Base-by-base conservation (phyloP, 306 rosid species). In the Albizia julibrissin region DNA sequence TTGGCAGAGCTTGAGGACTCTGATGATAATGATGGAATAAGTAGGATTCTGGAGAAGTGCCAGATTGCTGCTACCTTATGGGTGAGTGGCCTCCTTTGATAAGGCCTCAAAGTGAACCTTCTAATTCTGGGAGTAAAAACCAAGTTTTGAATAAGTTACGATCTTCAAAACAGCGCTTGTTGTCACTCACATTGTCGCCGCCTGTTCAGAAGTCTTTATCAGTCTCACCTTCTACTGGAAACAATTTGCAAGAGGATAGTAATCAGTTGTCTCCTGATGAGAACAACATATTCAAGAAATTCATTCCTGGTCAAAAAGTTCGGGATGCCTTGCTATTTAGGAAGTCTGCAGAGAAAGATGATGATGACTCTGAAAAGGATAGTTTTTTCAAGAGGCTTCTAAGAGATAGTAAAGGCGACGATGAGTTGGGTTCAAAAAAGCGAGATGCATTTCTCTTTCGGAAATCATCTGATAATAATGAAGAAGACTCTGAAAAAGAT, bases 1-100 rank as follows among this genome's bases (percentile, higher is more conserved):
- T 76, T 92, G 89, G 98, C 99, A 0, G 99, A 95, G 89, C 89
- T 92, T 26, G 99, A 95, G 85, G 98, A 95, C 81, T 84, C 89
- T 26, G 94, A 95, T 83, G 99, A 95, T 82, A 90, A 90, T 86
- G 98, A 92, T 56, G 99, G 97, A 85, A 91, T 95, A 84, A 86
- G 94, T 86, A 89, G 91, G 85, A 85, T 95, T 74, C 98, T 92
- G 69, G 97, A 92, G 85, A 93, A 89, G 85, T 93, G 98, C 87
- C 98, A 90, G 87, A 90, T 84, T 80, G 94, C 96, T 8, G 97
- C 98, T 43, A 95, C 97, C 59, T 81, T 93, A 90, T 87, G 93
- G 99, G 94, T 6, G 99, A 95, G 85, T 93, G 99, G 98, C 88
- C 86, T 0, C 84, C 93, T 19, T 81, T 95, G 84, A 81, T 93